Base-by-base conservation (phyloP, 768 basidiomycete genomes). In the Hirschioporus abietinus region DNA sequence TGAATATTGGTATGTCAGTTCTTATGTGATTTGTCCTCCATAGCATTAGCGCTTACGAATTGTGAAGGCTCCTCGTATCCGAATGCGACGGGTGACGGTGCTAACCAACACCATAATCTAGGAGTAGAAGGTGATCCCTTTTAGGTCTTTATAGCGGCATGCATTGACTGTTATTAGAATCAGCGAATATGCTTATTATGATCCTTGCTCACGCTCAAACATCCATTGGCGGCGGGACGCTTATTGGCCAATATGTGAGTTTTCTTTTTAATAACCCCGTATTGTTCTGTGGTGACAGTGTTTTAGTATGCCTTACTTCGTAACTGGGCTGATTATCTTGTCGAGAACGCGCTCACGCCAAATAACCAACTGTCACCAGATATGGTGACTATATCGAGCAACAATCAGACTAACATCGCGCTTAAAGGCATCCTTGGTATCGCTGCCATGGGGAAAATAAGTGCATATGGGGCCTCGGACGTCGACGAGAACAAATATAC, bases 291-390 rank as follows among this genome's bases (percentile, higher is more conserved):
- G n/a, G n/a, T n/a, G n/a, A n/a, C n/a, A n/a, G n/a, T n/a, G n/a
- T n/a, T n/a, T n/a, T n/a, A n/a, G n/a, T 79, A 78, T 67, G 64
- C 70, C 25, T 79, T 89, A 26, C 80, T 89, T 35, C 80, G 84
- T 69, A 86, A 88, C 74, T 90, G 87, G 88, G 85, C 88, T 0
- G 80, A 84, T 64, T 89, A 84, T 76, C 78, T 90, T 63, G 80
- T 89, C 69, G 72, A 71, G 0, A 81, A 85, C 61, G 75, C 81
- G 1, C 77, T 85, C 59, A 76, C 80, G 26, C 81, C 82, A 0
- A 78, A 72, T 1, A 74, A 78, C 65, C 81, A 81, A 68, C 71
- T 74, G 62, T 73, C 71, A 67, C 77, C 73, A 57, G 79, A 80
- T 64, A 78, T 80, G 71, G 80, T 81, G 66, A 71, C 69, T 23